Conservation (phyloP, 1,139 yeast genomes). For the Spathaspora sp. region DNA sequence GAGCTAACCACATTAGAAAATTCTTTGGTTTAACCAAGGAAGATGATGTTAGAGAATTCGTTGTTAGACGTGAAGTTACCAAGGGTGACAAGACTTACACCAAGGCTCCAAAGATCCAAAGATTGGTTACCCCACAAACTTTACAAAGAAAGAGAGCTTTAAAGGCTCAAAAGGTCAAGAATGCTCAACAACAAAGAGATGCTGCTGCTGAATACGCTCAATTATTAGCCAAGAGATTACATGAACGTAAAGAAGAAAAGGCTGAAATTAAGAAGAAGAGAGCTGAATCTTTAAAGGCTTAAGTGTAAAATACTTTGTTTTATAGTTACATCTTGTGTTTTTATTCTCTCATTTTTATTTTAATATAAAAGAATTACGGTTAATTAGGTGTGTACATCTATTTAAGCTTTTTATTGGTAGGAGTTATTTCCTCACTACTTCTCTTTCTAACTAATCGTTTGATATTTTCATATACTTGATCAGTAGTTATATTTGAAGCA, state of each 20-base stretch:
- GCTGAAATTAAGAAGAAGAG: slow-evolving; percentile 99
- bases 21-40: slow-evolving; percentile 98
- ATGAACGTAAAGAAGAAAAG: slow-evolving; percentile 97
- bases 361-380: slow-evolving; percentile 8
- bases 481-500: slow-evolving; percentile 62
- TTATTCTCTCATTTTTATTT: slow-evolving; percentile 5
- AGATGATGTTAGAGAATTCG: slow-evolving; percentile 93
- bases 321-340: slow-evolving; percentile 6
- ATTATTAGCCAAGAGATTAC: slow-evolving; percentile 96
- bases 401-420: no score
- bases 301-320: slow-evolving; percentile 4
- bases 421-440: slow-evolving; percentile 9
- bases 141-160: slow-evolving; percentile 99
- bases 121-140: slow-evolving; percentile 98
- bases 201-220: slow-evolving; percentile 99
- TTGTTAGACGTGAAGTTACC: slow-evolving; percentile 96
- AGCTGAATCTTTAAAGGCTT: slow-evolving; percentile 71
- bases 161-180: slow-evolving; percentile 89
- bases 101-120: slow-evolving; percentile 99
- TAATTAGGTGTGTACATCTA: no score
- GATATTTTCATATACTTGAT: slow-evolving; percentile 74
- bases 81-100: slow-evolving; percentile 99
- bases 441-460: slow-evolving; percentile 54
- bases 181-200: slow-evolving; percentile 99
- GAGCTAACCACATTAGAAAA: slow-evolving; percentile 99